Evolutionary conservation across 164 flowering plant species (phyloP), one percentile per base, ranked within the genome.

Genomic region (Brasenia schreberi): DNA sequence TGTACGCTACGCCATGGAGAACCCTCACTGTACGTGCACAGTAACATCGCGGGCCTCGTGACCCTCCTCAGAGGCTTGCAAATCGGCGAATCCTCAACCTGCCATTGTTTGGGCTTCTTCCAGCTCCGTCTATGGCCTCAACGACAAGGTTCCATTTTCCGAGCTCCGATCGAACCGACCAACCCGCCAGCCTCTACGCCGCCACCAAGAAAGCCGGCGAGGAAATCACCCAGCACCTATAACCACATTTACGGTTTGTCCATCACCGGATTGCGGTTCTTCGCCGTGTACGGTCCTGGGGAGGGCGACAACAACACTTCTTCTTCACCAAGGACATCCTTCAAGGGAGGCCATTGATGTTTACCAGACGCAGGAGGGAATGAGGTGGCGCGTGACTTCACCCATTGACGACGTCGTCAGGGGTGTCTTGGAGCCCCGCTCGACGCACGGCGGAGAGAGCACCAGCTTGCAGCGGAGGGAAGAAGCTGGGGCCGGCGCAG

Each of bases 241-340:
- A 92, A 92, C 70, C 96, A 92, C 67, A 92, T 92, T 45, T 86
- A 92, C 78, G 98, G 96, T 1, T 78, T 92, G 9, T 80, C 98
- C 19, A 71, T 92, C 56, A 92, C 98, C 44, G 98, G 88, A 0
- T 70, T 92, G 0, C 65, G 98, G 6, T 92, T 92, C 75, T 92
- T 92, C 77, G 90, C 98, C 0, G 98, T 92, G 0, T 92, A 92
- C 76, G 98, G 98, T 0, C 98, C 98, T 89, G 94, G 95, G 97
- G 82, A n/a, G n/a, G n/a, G n/a, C n/a, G n/a, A n/a, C n/a, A n/a
- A n/a, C n/a, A n/a, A n/a, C n/a, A n/a, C n/a, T n/a, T 87, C 78
- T 92, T 84, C 79, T 92, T 92, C 83, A 92, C 96, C 6, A 90
- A 90, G 66, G 90, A 88, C 65, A 88, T 92, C 0, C 59, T 0